These are phyloP conservation scores for Cymodocea nodosa DNA, from an alignment of 116 monocot species.

Conservation along the genomic window DNA sequence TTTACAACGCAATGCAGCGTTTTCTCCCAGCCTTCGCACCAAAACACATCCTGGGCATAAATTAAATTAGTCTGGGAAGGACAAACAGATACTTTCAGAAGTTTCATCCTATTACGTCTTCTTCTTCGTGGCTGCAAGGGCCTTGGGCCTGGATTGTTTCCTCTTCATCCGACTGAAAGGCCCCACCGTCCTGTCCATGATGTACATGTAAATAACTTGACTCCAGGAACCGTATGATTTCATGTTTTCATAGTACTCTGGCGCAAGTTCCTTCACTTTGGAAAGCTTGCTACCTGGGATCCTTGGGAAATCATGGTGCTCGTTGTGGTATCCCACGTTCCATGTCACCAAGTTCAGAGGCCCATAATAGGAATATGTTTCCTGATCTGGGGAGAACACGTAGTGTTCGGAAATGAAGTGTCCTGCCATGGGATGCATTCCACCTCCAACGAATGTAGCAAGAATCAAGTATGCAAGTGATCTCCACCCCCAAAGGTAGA, in stretches of 20 bases:
- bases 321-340: slow-evolving; percentile 83
- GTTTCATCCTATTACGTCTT: slow-evolving; percentile 12
- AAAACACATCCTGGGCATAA: too few relatives aligned
- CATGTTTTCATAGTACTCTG: slow-evolving; percentile 56
- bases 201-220: slow-evolving; percentile 91
- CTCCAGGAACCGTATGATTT: slow-evolving; percentile 61
- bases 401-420: slow-evolving; percentile 97
- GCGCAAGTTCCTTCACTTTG: slow-evolving; percentile 73
- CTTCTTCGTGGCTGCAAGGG: slow-evolving; percentile 10
- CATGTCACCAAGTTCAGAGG: slow-evolving; percentile 75
- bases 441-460: slow-evolving; percentile 72
- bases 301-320: slow-evolving; percentile 93
- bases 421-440: slow-evolving; percentile 93
- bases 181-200: slow-evolving; percentile 64
- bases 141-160: slow-evolving; percentile 25
- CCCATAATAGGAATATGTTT: slow-evolving; percentile 89
- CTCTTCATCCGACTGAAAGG: slow-evolving; percentile 91
- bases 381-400: slow-evolving; percentile 60
- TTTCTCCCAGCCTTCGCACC: too few relatives aligned
- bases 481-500: slow-evolving; percentile 57
- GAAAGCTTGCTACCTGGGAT: slow-evolving; percentile 66
- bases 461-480: slow-evolving; percentile 68
- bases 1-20: too few relatives aligned
- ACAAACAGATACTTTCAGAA: neutral
- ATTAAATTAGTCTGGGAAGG: neutral